Evolutionary conservation across 2,329 filamentous ascomycete species (phyloP).

Genomic region (Pseudomassariella vexata): DNA sequence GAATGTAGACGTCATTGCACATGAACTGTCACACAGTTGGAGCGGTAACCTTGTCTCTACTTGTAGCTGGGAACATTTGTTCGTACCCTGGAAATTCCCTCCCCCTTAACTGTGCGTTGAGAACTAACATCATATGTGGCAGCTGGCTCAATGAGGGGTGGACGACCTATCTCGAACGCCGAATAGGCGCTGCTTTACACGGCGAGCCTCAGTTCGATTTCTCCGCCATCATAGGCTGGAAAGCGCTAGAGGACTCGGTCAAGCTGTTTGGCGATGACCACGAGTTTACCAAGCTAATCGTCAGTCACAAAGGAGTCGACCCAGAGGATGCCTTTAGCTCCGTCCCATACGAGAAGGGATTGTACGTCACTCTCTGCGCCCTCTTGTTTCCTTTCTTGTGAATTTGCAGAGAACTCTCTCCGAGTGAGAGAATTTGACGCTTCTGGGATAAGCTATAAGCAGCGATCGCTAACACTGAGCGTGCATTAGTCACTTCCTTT

Average conservation of each 20-base stretch:
- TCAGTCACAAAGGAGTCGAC: conserved; percentile 82
- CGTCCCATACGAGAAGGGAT: conserved; percentile 94
- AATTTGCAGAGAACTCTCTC: no score
- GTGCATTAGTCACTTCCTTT: conserved; percentile 87
- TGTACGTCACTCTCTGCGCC: no score
- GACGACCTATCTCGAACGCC: conserved; percentile 91
- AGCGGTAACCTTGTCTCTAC: conserved; percentile 81
- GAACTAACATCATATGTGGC: conserved; percentile 7
- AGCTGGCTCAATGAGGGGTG: conserved; percentile 75
- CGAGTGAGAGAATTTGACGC: no score
- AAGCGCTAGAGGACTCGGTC: conserved; percentile 76
- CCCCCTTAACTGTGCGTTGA: neutral
- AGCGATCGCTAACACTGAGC: no score
- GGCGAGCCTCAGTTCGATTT: conserved; percentile 86
- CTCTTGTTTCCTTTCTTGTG: no score
- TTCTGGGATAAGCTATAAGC: no score
- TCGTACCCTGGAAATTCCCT: conserved; percentile 22
- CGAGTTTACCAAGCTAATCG: conserved; percentile 86
- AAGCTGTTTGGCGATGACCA: conserved; percentile 75
- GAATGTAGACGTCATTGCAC: conserved; percentile 94
- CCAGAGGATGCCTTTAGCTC: conserved; percentile 94
- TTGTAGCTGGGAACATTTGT: conserved; percentile 77
- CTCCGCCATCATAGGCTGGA: conserved; percentile 94
- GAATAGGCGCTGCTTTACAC: conserved; percentile 71
- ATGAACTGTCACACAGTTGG: conserved; percentile 66